Evolutionary conservation across 768 basidiomycete genomes (phyloP), one percentile per base, ranked within the genome.

Genomic region (Kwoniella sp.): DNA sequence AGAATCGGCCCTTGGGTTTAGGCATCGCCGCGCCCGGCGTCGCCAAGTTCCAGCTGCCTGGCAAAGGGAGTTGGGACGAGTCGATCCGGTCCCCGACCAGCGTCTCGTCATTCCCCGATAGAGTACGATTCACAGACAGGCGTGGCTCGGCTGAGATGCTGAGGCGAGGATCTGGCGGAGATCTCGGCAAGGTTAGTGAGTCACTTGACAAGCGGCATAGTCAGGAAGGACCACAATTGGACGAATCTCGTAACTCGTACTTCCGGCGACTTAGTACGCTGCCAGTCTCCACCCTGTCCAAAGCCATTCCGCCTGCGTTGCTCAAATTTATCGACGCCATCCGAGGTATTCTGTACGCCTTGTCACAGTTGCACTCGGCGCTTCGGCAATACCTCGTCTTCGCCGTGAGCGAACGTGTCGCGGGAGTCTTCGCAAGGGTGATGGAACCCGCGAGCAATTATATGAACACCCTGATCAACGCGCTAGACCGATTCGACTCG

Each of bases 401-500:
- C 57, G 85, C 86, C 26, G 82, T 84, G 55, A 85, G 90, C 66
- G 88, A 92, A 46, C 82, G 88, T 19, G 79, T 91, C 23, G 83
- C 89, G 5, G 82, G 84, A 3, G 81, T 88, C 6, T 79, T 98
- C 52, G 79, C 82, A 40, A 88, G 89, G 67, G 86, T 93, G 25
- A 81, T 96, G 50, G 86, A 89, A 57, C 86, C 89, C 11, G 88
- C 90, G 2, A 85, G 83, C 67, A 74, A 78, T 34, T 87, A 87
- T 64, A 87, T 95, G 80, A 79, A 81, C 50, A 83, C 84, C 56
- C 79, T 98, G 8, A 92, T 96, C 72, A 83, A 84, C 51, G 84
- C 88, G 1, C 80, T 98, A 48, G 93, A 96, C 70, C 84, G 84
- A 5, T 98, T 98, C 71, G 93, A 99, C 71, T 79, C 84, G 7